A percentile compares a stretch with the other conserved stretches of the same genome.
Conservation (phyloP, 2,329 filamentous ascomycete species). For the Lachnellula occidentalis region DNA sequence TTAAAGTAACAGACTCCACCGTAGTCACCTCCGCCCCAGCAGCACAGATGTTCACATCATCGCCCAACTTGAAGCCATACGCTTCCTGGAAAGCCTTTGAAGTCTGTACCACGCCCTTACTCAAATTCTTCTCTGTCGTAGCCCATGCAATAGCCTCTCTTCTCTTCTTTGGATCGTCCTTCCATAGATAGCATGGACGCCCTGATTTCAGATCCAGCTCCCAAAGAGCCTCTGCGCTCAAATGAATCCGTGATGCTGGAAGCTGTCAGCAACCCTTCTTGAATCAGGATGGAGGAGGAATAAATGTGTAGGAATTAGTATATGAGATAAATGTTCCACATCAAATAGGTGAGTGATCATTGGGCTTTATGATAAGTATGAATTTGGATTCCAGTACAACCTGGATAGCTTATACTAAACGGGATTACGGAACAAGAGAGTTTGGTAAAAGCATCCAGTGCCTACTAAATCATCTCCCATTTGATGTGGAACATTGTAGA, state of each 20-base stretch:
- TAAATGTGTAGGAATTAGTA: no score
- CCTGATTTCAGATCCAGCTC: constrained; percentile 50
- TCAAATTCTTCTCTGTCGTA: constrained; percentile 51
- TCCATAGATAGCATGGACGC: constrained; percentile 50
- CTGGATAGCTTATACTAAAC: no score
- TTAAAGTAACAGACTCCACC: constrained; percentile 53
- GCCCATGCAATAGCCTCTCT: constrained; percentile 55
- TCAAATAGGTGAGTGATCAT: no score
- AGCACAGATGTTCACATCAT: constrained; percentile 58
- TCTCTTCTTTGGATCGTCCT: constrained; percentile 19
- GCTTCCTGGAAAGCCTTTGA: constrained; percentile 68
- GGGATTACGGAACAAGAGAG: no score
- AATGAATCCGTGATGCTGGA: constrained; percentile 27
- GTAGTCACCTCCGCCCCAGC: constrained; percentile 46
- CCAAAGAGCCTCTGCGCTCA: constrained; percentile 41
- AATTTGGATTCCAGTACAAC: no score
- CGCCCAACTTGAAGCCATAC: constrained; percentile 66
- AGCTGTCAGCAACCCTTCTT: no score
- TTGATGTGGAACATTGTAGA: no score
- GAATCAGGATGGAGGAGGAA: no score
- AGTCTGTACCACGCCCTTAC: constrained; percentile 64
- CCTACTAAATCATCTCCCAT: no score
- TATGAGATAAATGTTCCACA: no score
- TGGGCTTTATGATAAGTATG: no score
- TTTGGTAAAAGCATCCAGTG: no score